phyloP scores from a whole-genome alignment of 441 rosid genomes.

The Erodium trifolium region DNA sequence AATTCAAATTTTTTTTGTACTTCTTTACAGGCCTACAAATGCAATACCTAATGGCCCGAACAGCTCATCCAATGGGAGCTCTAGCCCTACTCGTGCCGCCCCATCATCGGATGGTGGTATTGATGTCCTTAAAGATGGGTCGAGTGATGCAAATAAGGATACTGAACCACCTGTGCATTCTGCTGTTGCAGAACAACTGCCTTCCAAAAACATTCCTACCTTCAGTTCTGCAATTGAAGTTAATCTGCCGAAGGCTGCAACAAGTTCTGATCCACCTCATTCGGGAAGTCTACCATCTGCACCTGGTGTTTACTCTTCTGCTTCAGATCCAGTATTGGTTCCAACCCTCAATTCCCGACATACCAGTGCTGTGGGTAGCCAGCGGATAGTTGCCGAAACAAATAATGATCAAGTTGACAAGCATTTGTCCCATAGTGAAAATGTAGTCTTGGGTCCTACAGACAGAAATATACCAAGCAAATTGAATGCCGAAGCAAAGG shows the following conservation, averaged over 20 bases:
- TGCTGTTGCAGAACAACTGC: slow-evolving; percentile 21
- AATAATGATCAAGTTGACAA: slow-evolving; percentile 25
- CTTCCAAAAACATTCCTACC: slow-evolving; percentile 19
- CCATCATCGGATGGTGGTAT: slow-evolving; percentile 19
- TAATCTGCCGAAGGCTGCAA: slow-evolving; percentile 27
- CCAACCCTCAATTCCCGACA: slow-evolving; percentile 20
- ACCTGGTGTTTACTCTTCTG: slow-evolving; percentile 32
- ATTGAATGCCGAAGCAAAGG: slow-evolving; percentile 21
- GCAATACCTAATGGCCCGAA: slow-evolving; percentile 30
- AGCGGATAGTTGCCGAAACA: slow-evolving; percentile 26
- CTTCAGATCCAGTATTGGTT: slow-evolving; percentile 36
- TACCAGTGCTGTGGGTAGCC: slow-evolving; percentile 25
- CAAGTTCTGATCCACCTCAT: slow-evolving; percentile 21
- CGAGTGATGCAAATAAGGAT: slow-evolving; percentile 23
- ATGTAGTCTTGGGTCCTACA: slow-evolving; percentile 4
- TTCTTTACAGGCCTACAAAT: slow-evolving; percentile 31
- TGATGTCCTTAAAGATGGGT: slow-evolving; percentile 23
- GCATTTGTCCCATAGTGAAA: slow-evolving; percentile 18
- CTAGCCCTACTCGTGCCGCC: slow-evolving; percentile 19
- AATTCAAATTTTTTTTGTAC: neutral
- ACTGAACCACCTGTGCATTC: slow-evolving; percentile 13
- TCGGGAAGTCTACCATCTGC: slow-evolving; percentile 19
- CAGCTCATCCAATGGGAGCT: slow-evolving; percentile 36
- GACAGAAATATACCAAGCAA: slow-evolving; percentile 21
- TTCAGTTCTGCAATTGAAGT: slow-evolving; percentile 27